phyloP scores from a whole-genome alignment of 1,139 yeast species.

The Arxiozyma heterogenica region DNA sequence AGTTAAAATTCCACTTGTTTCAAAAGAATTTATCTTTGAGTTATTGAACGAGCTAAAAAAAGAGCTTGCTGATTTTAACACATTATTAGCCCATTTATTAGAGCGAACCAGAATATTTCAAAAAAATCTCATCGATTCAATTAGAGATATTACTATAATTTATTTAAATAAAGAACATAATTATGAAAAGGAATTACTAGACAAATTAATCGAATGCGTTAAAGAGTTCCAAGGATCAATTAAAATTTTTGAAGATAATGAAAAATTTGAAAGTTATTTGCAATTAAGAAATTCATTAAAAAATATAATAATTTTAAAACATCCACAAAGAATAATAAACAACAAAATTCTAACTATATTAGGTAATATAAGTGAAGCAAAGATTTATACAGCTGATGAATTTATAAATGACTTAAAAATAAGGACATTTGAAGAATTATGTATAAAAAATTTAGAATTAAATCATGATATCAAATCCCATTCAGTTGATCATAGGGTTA shows the following conservation, averaged over 20 bases:
- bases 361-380: not conserved
- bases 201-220: not conserved
- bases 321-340: not conserved
- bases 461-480: not conserved
- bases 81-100: not conserved
- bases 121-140: not conserved
- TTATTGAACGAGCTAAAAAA: not conserved
- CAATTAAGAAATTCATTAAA: not conserved
- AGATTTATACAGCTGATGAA: not conserved
- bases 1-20: not conserved
- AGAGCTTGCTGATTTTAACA: not conserved
- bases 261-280: not conserved
- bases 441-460: not conserved
- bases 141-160: not conserved
- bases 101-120: not conserved
- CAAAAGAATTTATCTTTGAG: not conserved
- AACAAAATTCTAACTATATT: not conserved
- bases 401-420: not conserved
- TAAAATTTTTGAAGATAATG: not conserved
- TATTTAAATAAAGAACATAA: not conserved
- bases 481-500: no score
- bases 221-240: not conserved
- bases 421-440: not conserved
- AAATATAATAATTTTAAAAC: not conserved
- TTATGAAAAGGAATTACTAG: not conserved